phyloP scores from a whole-genome alignment of 73 alveolate genomes.

The Uronychia setigera region DNA sequence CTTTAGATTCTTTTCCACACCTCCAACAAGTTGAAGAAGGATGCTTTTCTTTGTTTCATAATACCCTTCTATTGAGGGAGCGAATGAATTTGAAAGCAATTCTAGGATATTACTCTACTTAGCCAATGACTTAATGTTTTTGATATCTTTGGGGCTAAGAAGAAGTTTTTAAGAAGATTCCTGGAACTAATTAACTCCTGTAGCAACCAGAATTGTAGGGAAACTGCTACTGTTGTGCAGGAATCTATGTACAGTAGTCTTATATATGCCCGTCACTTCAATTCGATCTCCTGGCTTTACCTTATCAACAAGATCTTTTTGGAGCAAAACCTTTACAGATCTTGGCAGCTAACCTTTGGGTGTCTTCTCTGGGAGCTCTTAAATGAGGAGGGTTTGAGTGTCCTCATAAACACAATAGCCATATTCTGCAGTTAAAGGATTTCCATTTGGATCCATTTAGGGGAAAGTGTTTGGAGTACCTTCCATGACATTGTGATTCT shows the following conservation, averaged over 20 bases:
- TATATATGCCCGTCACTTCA: constrained; percentile 94
- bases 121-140: constrained; percentile 80
- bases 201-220: constrained; percentile 84
- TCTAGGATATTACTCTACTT: constrained; percentile 83
- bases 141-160: constrained; percentile 84
- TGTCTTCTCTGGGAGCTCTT: constrained; percentile 99
- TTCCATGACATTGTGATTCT: background rate
- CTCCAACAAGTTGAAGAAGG: constrained; percentile 96
- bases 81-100: constrained; percentile 90
- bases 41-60: constrained; percentile 89
- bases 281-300: constrained; percentile 99
- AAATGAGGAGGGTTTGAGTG: constrained; percentile 86
- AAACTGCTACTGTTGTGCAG: constrained; percentile 70
- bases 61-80: constrained; percentile 98
- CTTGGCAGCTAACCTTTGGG: constrained; percentile 99
- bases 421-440: constrained; percentile 89
- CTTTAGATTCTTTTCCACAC: constrained; percentile 88
- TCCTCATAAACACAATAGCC: constrained; percentile 92
- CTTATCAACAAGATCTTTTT: constrained; percentile 94
- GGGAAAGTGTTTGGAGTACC: constrained; percentile 76
- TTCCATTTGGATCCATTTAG: constrained; percentile 84
- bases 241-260: constrained; percentile 66
- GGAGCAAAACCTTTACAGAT: constrained; percentile 83
- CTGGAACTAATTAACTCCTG: constrained; percentile 62
- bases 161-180: constrained; percentile 74